Percentiles rank a stretch among this genome's conserved stretches.
Conservation (phyloP, 2,329 filamentous ascomycete genomes). For the Cylindrodendrum hubeiense region DNA sequence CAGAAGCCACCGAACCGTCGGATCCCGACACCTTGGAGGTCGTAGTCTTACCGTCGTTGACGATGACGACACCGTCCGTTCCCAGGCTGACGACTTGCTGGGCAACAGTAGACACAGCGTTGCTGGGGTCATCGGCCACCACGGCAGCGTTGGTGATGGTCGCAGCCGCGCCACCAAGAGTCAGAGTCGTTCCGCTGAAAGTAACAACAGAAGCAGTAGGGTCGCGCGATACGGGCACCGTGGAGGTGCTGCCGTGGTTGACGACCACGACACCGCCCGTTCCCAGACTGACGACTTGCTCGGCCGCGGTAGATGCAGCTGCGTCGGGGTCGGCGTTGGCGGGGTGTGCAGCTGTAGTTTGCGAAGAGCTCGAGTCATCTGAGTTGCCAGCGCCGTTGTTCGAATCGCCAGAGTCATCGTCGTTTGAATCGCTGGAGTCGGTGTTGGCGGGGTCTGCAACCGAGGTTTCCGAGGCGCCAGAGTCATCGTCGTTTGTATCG, state of each 20-base stretch:
- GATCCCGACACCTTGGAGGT: neutral
- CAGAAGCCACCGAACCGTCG: neutral
- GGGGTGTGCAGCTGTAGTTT: neutral
- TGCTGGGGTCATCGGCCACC: no score
- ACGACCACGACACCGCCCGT: no score
- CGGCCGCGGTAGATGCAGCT: no score
- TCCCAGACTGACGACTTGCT: no score
- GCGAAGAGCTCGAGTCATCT: neutral
- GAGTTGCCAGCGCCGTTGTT: neutral
- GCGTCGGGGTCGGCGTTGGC: neutral
- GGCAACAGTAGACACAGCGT: neutral
- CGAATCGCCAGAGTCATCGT: neutral
- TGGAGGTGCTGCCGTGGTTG: no score
- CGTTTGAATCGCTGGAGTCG: neutral
- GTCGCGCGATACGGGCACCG: no score
- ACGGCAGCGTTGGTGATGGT: neutral
- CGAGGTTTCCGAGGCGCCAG: neutral
- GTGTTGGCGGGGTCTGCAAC: neutral
- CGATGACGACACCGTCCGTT: neutral
- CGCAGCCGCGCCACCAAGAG: no score
- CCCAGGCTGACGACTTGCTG: constrained; percentile 4
- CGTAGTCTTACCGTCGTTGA: neutral
- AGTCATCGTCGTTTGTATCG: no score
- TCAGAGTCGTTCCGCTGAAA: no score
- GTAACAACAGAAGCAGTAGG: no score